Base-by-base conservation (phyloP, 495 filamentous ascomycete genomes). In the Tetracladium setigerum region DNA sequence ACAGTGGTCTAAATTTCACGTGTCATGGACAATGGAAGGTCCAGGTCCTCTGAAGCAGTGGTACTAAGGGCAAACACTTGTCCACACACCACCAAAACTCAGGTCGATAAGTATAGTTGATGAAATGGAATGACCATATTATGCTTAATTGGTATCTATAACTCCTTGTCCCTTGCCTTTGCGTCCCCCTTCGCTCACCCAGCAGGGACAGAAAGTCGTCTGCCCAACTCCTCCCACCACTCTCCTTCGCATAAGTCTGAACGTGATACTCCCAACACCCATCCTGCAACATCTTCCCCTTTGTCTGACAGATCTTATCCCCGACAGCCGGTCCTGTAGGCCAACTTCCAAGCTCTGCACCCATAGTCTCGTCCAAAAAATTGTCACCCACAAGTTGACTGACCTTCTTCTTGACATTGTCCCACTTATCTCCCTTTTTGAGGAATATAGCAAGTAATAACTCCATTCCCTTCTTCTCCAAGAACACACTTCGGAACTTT, bases 361-460 rank as follows among this genome's bases (percentile, higher is more conserved):
- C 72, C 70, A 81, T 77, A 18, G 73, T 67, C 35, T 72, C 69
- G 59, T 82, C 78, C 15, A 83, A 62, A 39, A 82, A 82, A 46
- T 70, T 76, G 49, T 83, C 79, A 7, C 73, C 62, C 15, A 81
- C 59, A 40, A 82, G 68, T 15, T 72, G 62, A 1, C 64, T 73
- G 12, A 73, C 69, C 49, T 66, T 70, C 24, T 57, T 62, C 41
- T 67, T 60, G 22, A 69, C 50, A 3, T 53, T 50, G 41, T 71
- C 66, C 62, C 68, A 75, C 6, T 59, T 62, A 1, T 52, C 53
- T 0, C 56, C 55, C 12, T 60, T 52, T 44, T 56, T 60, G 14
- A 65, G 54, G 18, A 77, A 67, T 13, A 74, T 66, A 13, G 65
- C 56, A 0, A 77, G 66, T 22, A 82, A 62, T 1, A 61, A 50